Evolutionary conservation across 345 rosid species (phyloP).

Genomic region (Laguncularia racemosa): DNA sequence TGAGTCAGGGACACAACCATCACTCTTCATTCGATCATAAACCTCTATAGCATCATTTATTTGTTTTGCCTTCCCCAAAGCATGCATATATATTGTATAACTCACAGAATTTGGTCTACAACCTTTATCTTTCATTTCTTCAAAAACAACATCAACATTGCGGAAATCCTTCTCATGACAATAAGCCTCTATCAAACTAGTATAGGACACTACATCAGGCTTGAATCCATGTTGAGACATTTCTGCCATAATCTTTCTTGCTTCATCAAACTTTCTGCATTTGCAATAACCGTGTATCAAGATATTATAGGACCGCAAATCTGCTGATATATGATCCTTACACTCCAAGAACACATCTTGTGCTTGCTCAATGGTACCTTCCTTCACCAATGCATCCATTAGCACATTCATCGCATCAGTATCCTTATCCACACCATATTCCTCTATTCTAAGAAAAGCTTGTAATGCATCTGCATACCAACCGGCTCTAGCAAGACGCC

Average conservation of each 20-base stretch:
- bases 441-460: conserved; percentile 47
- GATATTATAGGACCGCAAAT: conserved; percentile 39
- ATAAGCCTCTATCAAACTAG: conserved; percentile 62
- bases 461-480: conserved; percentile 50
- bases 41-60: conserved; percentile 55
- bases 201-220: conserved; percentile 56
- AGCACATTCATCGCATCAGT: conserved; percentile 38
- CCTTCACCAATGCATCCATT: conserved; percentile 81
- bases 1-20: conserved; percentile 57
- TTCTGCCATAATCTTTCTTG: conserved; percentile 42
- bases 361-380: conserved; percentile 62
- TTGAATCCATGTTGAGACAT: conserved; percentile 42
- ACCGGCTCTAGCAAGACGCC: conserved; percentile 61
- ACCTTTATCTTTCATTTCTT: conserved; percentile 62
- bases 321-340: conserved; percentile 26
- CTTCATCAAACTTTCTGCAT: conserved; percentile 50
- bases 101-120: conserved; percentile 52
- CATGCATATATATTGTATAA: conserved; percentile 65
- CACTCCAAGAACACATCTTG: conserved; percentile 33
- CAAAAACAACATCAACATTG: conserved; percentile 40
- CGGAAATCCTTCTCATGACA: conserved; percentile 63
- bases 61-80: conserved; percentile 62
- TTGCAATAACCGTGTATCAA: conserved; percentile 80
- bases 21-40: conserved; percentile 62
- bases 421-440: conserved; percentile 42